phyloP scores from a whole-genome alignment of 2,329 filamentous ascomycete genomes.

The Cladophialophora bantiana region DNA sequence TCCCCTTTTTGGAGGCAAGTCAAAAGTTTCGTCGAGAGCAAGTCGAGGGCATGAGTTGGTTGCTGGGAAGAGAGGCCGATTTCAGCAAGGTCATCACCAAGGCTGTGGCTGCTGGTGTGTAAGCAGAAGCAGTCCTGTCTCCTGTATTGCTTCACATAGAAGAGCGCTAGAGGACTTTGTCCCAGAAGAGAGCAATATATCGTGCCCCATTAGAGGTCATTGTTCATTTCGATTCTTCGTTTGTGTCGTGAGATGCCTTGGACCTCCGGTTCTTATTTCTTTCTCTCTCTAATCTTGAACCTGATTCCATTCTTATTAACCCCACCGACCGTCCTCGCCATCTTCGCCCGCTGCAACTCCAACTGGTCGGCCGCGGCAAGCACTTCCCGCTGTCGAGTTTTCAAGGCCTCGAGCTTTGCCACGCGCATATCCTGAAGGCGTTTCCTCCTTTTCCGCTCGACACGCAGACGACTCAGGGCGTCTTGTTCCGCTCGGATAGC shows the following conservation, averaged over 20 bases:
- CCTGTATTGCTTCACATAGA: not conserved
- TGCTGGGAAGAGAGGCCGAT: constrained; percentile 35
- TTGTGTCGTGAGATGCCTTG: not conserved
- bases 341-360: constrained; percentile 66
- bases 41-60: constrained; percentile 37
- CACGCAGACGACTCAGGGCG: constrained; percentile 48
- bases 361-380: constrained; percentile 63
- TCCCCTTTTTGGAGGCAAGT: constrained; percentile 40
- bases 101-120: constrained; percentile 29
- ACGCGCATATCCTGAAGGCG: constrained; percentile 57
- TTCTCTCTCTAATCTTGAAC: constrained; percentile 69
- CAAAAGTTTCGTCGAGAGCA: constrained; percentile 42
- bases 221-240: not conserved
- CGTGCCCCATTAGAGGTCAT: constrained; percentile 3
- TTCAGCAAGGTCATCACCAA: constrained; percentile 29
- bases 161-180: not conserved
- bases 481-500: constrained; percentile 53
- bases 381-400: constrained; percentile 63
- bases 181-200: not conserved
- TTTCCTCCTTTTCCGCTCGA: constrained; percentile 56
- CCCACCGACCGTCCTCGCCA: constrained; percentile 66
- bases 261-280: constrained; percentile 47
- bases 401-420: constrained; percentile 60
- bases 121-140: not conserved
- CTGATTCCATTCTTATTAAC: constrained; percentile 69